Percentiles rank a stretch among this genome's conserved stretches.
These are phyloP conservation scores for Phytopythium aichiense DNA, from an alignment of 352 stramenopile genomes.

Conservation along the genomic window DNA sequence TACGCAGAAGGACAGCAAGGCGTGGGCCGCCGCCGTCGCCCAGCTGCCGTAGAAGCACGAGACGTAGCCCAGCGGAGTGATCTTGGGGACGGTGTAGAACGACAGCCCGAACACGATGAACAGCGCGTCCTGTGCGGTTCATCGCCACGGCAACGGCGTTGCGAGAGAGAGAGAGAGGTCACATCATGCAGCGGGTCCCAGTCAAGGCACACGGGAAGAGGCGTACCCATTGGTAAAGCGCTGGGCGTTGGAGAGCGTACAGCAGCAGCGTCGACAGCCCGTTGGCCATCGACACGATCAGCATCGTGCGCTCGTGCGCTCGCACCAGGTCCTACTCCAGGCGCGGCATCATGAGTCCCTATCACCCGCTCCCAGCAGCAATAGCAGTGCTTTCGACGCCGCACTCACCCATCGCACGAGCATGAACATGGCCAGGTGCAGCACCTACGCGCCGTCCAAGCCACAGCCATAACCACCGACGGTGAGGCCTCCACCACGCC, in stretches of 20 bases:
- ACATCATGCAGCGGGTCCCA: not conserved
- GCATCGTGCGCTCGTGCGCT: slow-evolving; percentile 66
- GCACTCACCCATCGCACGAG: slow-evolving; percentile 58
- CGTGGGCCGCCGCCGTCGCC: slow-evolving; percentile 55
- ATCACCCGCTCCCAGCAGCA: not conserved
- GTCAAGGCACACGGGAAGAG: not conserved
- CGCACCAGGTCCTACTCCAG: slow-evolving; percentile 45
- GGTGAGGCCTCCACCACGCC: not conserved
- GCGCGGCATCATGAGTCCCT: not conserved
- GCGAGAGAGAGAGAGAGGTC: too few relatives aligned
- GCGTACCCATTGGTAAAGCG: slow-evolving; percentile 77
- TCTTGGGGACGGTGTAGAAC: slow-evolving; percentile 85
- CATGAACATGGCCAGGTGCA: slow-evolving; percentile 72
- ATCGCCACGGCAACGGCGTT: too few relatives aligned
- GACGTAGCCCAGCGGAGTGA: slow-evolving; percentile 77
- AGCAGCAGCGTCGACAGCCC: slow-evolving; percentile 66
- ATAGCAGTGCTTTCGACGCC: not conserved
- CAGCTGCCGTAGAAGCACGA: slow-evolving; percentile 70
- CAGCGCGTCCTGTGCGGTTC: slow-evolving; percentile 49
- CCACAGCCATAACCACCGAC: not conserved
- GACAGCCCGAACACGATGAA: slow-evolving; percentile 82
- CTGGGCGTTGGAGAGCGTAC: slow-evolving; percentile 62
- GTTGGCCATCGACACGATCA: slow-evolving; percentile 68
- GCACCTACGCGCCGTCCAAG: slow-evolving; percentile 27
- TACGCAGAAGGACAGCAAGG: slow-evolving; percentile 45